phyloP scores from a whole-genome alignment of 2,329 filamentous ascomycete species.

The Colletotrichum caudatum region DNA sequence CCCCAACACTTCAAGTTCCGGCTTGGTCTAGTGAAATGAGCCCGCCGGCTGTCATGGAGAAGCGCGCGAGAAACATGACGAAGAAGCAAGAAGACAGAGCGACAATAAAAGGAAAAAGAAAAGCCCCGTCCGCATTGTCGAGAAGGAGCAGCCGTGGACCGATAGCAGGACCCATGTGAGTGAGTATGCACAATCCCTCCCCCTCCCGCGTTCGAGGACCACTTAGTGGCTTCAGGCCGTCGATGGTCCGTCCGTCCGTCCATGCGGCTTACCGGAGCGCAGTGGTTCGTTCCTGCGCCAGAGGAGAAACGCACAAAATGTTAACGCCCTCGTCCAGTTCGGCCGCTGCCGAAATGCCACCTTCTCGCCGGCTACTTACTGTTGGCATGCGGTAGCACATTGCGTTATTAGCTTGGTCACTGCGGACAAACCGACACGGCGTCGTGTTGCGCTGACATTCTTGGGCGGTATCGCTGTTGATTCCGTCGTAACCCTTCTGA shows the following conservation, averaged over 20 bases:
- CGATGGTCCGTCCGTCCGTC: too few relatives aligned
- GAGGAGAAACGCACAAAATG: not conserved
- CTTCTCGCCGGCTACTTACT: not conserved
- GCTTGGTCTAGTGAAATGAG: not conserved
- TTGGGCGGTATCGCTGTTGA: not conserved
- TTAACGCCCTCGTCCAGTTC: not conserved
- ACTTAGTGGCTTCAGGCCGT: not conserved
- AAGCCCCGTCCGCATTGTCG: not conserved
- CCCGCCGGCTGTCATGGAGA: not conserved
- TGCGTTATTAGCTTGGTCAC: too few relatives aligned
- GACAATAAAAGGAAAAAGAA: not conserved
- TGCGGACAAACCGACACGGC: not conserved
- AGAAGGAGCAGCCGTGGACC: not conserved
- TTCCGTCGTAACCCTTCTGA: not conserved
- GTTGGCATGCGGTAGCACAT: not conserved
- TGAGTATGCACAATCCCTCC: too few relatives aligned
- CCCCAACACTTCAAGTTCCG: not conserved
- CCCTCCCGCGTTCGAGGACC: not conserved
- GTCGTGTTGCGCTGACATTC: not conserved
- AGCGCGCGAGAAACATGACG: not conserved
- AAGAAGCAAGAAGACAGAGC: not conserved
- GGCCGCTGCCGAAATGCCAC: not conserved
- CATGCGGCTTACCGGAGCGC: not conserved
- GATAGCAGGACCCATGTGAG: not conserved
- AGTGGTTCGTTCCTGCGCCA: constrained; percentile 3